Conservation (phyloP, 768 basidiomycete genomes). For the Mycena vulgaris region DNA sequence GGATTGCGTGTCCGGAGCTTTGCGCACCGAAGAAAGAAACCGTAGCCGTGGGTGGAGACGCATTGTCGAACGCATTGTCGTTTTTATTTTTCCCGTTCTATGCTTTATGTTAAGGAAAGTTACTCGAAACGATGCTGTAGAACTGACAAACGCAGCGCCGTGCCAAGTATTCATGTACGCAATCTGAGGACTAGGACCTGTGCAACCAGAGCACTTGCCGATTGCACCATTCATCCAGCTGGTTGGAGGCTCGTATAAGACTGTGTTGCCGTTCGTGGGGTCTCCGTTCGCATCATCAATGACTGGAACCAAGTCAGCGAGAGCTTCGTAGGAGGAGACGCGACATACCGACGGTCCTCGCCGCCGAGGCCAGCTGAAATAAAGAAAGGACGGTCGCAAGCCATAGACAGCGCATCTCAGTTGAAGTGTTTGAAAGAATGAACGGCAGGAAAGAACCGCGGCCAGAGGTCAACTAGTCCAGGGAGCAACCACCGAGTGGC, state of each 20-base stretch:
- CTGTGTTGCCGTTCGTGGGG: conserved; percentile 4
- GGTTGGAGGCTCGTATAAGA: conserved; percentile 17
- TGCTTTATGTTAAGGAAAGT: not conserved
- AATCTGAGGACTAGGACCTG: not conserved
- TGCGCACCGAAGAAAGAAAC: conserved; percentile 28
- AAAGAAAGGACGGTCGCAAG: conserved; percentile 20
- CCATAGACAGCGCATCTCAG: conserved; percentile 33
- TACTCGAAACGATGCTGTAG: not conserved
- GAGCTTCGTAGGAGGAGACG: not conserved
- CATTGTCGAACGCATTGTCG: no score
- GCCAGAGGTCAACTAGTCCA: conserved; percentile 20
- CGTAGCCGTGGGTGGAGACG: conserved; percentile 1
- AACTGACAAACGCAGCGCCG: conserved; percentile 24
- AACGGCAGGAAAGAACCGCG: conserved; percentile 19
- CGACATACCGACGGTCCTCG: conserved; percentile 20
- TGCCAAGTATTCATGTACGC: conserved; percentile 18
- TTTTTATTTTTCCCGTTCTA: not conserved
- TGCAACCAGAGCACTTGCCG: conserved; percentile 7
- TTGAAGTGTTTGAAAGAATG: conserved; percentile 18
- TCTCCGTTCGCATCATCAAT: conserved; percentile 27
- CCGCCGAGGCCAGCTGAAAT: conserved; percentile 20
- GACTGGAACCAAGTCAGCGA: not conserved
- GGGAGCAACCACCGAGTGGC: conserved; percentile 12
- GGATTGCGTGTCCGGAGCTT: not conserved
- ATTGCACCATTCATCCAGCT: conserved; percentile 21